Evolutionary conservation across 2,329 filamentous ascomycete species (phyloP), one percentile per base, ranked within the genome.

Genomic region (Westerdykella aurantiaca): DNA sequence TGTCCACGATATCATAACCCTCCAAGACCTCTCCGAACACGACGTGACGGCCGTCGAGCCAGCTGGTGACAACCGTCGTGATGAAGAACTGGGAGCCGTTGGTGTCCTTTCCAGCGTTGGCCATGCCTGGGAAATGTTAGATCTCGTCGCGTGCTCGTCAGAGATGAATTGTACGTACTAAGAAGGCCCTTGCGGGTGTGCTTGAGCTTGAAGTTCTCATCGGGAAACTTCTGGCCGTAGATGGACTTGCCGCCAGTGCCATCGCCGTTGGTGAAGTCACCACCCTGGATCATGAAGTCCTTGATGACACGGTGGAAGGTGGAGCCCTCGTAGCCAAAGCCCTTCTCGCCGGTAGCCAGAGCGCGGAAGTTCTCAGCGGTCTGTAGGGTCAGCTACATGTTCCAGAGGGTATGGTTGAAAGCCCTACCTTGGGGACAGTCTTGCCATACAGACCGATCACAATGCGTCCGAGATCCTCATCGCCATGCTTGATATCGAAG

Each of bases 191-290:
- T 84, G 80, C 88, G 89, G 76, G 78, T 80, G 82, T 94, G 88
- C 70, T 89, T 90, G 66, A 91, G 79, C 83, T 93, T 91, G 80
- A 94, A 93, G 84, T 91, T 93, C 82, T 94, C 87, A 62, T 94
- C 87, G 53, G 80, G 72, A 74, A 93, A 93, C 73, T 86, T 87
- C 58, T 80, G 76, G 61, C 87, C 87, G 68, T 91, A 93, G 75
- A 93, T 91, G 53, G 85, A 88, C 79, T 89, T 90, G 71, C 87
- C 87, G 67, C 86, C 86, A 51, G 86, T 90, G 61, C 86, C 80
- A 61, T 93, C 86, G 46, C 82, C 82, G 56, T 81, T 84, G 69
- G 86, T 91, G 72, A 93, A 91, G 75, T 93, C 86, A 69, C 86
- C 87, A 58, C 87, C 87, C 76, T 91, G 87, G 69, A 93, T 90